Evolutionary conservation across 129 eudicot genomes (phyloP), one percentile per base, ranked within the genome.

Genomic region (Sambucus nigra): DNA sequence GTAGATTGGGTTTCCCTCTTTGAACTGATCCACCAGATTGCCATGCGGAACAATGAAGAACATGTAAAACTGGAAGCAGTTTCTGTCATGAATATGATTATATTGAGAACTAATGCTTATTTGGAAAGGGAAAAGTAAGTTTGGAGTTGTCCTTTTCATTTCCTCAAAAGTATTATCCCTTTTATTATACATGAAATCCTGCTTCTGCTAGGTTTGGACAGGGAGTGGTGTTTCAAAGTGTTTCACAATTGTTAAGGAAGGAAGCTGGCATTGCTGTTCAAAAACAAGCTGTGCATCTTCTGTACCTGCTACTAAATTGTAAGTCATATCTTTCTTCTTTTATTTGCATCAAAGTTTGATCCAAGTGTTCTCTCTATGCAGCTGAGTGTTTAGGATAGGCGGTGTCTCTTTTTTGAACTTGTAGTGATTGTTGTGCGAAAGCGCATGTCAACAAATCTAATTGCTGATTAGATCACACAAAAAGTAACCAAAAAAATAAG

Each of bases 231-330:
- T 86, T 79, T 63, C 77, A 65, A 73, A 83, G 63, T 62, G 53
- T 91, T 32, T 69, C 89, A 56, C 73, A 66, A 60, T 68, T 91
- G 20, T 62, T 91, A 66, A 70, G 76, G 61, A 85, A 76, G 67
- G 89, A 74, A 67, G 73, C 87, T 35, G 89, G 95, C 45, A 45
- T 79, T 58, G 61, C 39, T 55, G 81, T 85, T 54, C 94, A 73
- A 55, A 78, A 74, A 74, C 83, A 76, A 74, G 72, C 84, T 12
- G 70, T 85, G 8, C 83, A 65, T 74, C 84, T 80, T 51, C 78
- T 91, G 46, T 75, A 79, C 55, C 80, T 81, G 59, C 80, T 91
- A 64, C 73, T 83, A 49, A 91, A 82, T 66, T 91, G 98, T 91
- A 76, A 74, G 80, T 13, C 21, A n/a, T n/a, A n/a, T n/a, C n/a